Conservation (phyloP, 2,329 filamentous ascomycete species). For the Tolypocladium paradoxum region DNA sequence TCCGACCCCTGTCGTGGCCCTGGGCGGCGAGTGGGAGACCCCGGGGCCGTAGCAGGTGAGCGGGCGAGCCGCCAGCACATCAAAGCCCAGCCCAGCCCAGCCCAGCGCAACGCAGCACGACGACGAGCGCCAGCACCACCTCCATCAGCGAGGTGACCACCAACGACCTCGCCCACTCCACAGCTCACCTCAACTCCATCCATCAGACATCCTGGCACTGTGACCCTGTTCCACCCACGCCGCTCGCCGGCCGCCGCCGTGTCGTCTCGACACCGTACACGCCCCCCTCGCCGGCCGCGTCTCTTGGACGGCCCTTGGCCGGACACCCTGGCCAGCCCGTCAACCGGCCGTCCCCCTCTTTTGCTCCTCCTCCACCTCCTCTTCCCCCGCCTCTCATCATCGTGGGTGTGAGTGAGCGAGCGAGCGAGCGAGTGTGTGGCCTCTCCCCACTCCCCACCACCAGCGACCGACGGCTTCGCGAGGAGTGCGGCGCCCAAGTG, state of each 20-base stretch:
- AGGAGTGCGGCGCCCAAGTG: constrained; percentile 1
- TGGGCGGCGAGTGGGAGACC: background rate
- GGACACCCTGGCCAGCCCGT: background rate
- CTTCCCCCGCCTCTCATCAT: background rate
- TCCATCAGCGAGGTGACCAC: background rate
- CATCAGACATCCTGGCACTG: constrained; percentile 2
- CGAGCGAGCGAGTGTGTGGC: background rate
- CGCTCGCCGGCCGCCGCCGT: background rate
- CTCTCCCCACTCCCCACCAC: background rate
- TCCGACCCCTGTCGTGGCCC: background rate
- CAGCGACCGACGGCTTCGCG: background rate
- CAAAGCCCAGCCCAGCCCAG: constrained; percentile 3
- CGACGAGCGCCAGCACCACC: constrained; percentile 11
- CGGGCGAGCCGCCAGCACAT: constrained; percentile 1
- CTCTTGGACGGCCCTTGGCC: background rate
- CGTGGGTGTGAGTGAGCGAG: background rate
- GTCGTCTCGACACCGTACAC: constrained; percentile 1
- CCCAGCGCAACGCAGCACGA: constrained; percentile 9
- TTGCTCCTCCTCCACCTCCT: background rate
- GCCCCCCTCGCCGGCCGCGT: background rate
- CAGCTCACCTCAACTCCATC: constrained; percentile 1
- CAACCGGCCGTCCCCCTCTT: background rate
- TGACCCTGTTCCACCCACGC: constrained; percentile 5
- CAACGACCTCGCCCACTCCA: background rate
- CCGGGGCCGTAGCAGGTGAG: background rate